Percentiles rank a stretch among this genome's conserved stretches.
Conservation (phyloP, 192 early-diverging fungal genomes). For the Coemansia sp. region DNA sequence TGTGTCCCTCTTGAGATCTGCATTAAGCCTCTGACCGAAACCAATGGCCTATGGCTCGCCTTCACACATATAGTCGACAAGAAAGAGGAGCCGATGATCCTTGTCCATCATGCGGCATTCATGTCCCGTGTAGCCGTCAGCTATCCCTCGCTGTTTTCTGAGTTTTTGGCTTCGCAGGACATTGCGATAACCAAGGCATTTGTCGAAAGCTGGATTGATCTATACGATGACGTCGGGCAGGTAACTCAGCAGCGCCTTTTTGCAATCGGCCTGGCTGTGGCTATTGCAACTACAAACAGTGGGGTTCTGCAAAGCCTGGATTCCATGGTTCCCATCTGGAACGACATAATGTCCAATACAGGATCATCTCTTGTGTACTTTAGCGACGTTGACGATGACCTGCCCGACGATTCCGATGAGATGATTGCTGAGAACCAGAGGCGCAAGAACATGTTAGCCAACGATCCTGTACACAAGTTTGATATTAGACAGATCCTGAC, state of each 20-base stretch:
- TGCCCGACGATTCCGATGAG: conserved; percentile 6
- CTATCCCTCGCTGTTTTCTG: conserved; percentile 29
- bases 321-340: conserved; percentile 47
- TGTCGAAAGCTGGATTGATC: conserved; percentile 30
- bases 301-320: conserved; percentile 27
- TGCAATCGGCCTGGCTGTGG: conserved; percentile 27
- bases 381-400: conserved; percentile 22
- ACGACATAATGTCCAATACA: conserved; percentile 38
- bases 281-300: conserved; percentile 30
- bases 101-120: conserved; percentile 32
- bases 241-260: conserved; percentile 32
- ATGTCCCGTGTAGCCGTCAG: conserved; percentile 37
- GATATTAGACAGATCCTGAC: conserved; percentile 24
- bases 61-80: conserved; percentile 38
- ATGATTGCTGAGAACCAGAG: conserved; percentile 32
- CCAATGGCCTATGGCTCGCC: conserved; percentile 30
- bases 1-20: conserved; percentile 17
- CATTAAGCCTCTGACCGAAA: conserved; percentile 10
- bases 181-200: conserved; percentile 12
- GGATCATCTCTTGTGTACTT: conserved; percentile 31
- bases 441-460: conserved; percentile 18
- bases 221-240: conserved; percentile 32
- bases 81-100: conserved; percentile 21
- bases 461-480: conserved; percentile 34
- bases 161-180: conserved; percentile 35